Conservation (phyloP, 2,329 filamentous ascomycete genomes). For the Fusarium sp. region DNA sequence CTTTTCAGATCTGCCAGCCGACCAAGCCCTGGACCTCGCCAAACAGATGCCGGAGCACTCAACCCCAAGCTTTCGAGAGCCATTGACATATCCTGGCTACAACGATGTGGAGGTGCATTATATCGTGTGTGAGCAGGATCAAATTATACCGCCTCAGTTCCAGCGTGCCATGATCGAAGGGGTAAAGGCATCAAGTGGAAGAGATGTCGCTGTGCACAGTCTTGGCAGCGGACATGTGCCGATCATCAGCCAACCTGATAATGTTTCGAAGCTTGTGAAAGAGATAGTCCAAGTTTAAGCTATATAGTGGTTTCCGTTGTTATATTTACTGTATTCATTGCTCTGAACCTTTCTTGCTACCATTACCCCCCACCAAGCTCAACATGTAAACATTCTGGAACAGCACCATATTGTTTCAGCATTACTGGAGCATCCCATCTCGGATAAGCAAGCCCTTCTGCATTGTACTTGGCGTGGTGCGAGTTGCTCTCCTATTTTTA, state of each 20-base stretch:
- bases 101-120: conserved; percentile 37
- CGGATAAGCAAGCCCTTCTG: too few species aligned
- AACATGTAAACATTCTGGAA: too few species aligned
- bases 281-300: conserved; percentile 3
- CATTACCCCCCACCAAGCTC: too few species aligned
- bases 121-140: conserved; percentile 29
- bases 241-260: conserved; percentile 12
- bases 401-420: too few species aligned
- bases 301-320: background rate
- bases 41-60: conserved; percentile 31
- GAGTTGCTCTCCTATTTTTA: too few species aligned
- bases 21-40: conserved; percentile 9
- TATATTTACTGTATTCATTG: too few species aligned
- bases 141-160: conserved; percentile 2
- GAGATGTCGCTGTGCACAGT: conserved; percentile 4
- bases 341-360: too few species aligned
- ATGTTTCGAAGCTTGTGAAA: conserved; percentile 10
- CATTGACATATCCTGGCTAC: conserved; percentile 32
- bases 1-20: conserved; percentile 26
- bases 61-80: conserved; percentile 28
- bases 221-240: conserved; percentile 17
- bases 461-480: too few species aligned
- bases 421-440: too few species aligned
- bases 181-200: conserved; percentile 3
- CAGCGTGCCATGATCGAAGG: conserved; percentile 28